Conservation (phyloP, 371 early-diverging fungal genomes). For the Mortierella sp. region DNA sequence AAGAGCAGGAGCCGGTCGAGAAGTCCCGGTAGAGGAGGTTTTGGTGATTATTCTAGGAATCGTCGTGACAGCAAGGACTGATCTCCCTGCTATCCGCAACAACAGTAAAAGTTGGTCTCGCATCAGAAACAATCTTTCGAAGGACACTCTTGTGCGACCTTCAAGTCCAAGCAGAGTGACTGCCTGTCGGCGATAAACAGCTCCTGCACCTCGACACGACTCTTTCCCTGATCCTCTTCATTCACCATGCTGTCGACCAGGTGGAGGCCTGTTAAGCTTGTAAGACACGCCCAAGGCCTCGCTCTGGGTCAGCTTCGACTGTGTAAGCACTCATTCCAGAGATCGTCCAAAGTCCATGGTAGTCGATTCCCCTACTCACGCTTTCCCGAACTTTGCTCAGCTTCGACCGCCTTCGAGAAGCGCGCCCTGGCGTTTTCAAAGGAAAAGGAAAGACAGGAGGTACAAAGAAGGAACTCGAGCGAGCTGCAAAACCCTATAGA, state of each 20-base stretch:
- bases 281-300: not conserved
- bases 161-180: too few species aligned
- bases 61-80: conserved; percentile 39
- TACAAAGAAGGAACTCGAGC: conserved; percentile 3
- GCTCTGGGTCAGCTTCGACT: conserved; percentile 17
- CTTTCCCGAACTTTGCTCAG: conserved; percentile 10
- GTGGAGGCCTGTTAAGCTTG: conserved; percentile 18
- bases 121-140: too few species aligned
- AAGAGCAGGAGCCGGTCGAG: conserved; percentile 49
- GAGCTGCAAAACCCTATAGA: conserved; percentile 68
- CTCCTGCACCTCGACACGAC: too few species aligned
- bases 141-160: too few species aligned
- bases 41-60: conserved; percentile 27
- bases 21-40: conserved; percentile 38
- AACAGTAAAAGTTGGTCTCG: not conserved
- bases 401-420: conserved; percentile 37
- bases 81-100: conserved; percentile 5
- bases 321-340: conserved; percentile 12
- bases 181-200: too few species aligned
- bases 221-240: not conserved
- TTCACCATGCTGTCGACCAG: conserved; percentile 19
- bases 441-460: conserved; percentile 35
- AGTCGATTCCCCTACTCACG: not conserved
- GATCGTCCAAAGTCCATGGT: not conserved
- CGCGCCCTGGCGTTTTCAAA: conserved; percentile 34